These are phyloP conservation scores for Eimeria necatrix DNA, from an alignment of 169 alveolate genomes.

Conservation along the genomic window DNA sequence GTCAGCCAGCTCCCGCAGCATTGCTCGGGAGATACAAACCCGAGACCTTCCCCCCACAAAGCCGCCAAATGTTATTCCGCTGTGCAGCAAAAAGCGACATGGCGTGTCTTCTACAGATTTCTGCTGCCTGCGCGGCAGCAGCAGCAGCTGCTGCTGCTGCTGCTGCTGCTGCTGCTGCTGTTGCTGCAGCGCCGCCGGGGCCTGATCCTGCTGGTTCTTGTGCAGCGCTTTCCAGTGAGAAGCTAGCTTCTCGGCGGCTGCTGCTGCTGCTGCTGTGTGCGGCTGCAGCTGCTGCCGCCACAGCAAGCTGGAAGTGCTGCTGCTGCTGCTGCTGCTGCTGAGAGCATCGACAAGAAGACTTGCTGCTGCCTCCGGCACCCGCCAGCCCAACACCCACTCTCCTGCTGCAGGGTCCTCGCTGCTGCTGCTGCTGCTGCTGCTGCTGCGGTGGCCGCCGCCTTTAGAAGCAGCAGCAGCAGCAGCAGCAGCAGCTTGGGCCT, in stretches of 20 bases:
- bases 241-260: background rate
- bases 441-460: background rate
- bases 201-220: background rate
- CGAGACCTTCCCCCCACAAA: background rate
- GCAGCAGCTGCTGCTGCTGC: background rate
- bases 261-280: slow-evolving; percentile 5
- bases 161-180: background rate
- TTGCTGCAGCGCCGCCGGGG: background rate
- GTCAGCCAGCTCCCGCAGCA: background rate
- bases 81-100: background rate
- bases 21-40: background rate
- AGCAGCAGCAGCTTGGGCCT: too few species aligned
- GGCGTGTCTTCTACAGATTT: background rate
- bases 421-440: background rate
- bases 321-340: background rate
- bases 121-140: background rate
- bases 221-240: background rate
- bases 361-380: background rate
- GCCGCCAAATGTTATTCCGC: background rate
- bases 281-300: background rate
- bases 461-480: background rate
- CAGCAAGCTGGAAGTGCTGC: background rate
- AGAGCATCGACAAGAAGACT: background rate
- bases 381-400: background rate
- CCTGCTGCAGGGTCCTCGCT: slow-evolving; percentile 1